phyloP scores from a whole-genome alignment of 345 rosid genomes.

The Eutrema heterophyllum region DNA sequence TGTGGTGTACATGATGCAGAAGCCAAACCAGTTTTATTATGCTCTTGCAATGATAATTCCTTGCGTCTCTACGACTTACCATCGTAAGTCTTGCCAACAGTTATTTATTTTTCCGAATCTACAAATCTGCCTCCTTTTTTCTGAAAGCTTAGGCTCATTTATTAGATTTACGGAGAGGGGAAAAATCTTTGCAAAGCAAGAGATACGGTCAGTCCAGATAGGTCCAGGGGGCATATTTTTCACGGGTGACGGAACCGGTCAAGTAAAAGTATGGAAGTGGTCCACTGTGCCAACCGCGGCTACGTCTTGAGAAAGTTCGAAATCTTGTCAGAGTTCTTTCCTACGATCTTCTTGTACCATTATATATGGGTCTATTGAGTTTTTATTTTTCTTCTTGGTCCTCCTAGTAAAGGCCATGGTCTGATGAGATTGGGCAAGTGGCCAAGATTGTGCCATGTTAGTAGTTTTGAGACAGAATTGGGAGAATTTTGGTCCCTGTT shows the following conservation, averaged over 20 bases:
- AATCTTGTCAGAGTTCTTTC: neutral
- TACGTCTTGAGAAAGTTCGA: slow-evolving; percentile 20
- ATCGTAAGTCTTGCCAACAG: slow-evolving; percentile 57
- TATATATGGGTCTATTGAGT: slow-evolving; percentile 12
- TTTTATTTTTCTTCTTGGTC: neutral
- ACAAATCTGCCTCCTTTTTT: neutral
- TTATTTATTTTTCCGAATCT: neutral
- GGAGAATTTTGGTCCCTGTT: slow-evolving; percentile 10
- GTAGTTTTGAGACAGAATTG: slow-evolving; percentile 7
- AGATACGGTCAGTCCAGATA: slow-evolving; percentile 68
- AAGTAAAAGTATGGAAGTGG: slow-evolving; percentile 92
- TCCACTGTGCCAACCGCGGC: slow-evolving; percentile 36
- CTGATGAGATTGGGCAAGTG: neutral
- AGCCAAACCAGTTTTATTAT: slow-evolving; percentile 74
- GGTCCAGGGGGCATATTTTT: slow-evolving; percentile 90
- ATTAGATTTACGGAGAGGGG: slow-evolving; percentile 85
- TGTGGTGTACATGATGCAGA: slow-evolving; percentile 85
- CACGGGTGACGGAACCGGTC: slow-evolving; percentile 93
- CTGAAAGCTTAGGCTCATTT: neutral
- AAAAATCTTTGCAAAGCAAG: slow-evolving; percentile 77
- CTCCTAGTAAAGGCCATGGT: slow-evolving; percentile 1
- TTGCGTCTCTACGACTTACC: slow-evolving; percentile 79
- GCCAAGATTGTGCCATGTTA: slow-evolving; percentile 4
- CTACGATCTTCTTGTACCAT: slow-evolving; percentile 25
- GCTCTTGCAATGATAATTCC: slow-evolving; percentile 74